Percentiles rank a stretch among this genome's conserved stretches.
phyloP scores from a whole-genome alignment of 768 basidiomycete genomes.

The Ephemerocybe angulata region DNA sequence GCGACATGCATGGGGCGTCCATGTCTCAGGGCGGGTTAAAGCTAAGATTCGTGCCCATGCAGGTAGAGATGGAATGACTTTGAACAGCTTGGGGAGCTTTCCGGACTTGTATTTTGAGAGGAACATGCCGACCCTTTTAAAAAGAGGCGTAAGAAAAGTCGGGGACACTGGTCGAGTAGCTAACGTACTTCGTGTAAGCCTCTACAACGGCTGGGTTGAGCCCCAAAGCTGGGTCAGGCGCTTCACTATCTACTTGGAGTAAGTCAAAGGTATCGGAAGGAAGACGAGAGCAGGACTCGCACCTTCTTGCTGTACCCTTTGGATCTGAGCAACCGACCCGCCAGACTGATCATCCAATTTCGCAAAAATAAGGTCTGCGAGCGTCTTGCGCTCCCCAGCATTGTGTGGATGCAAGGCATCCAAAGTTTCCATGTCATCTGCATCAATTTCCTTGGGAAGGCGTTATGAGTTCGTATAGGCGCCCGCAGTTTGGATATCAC shows the following conservation, averaged over 20 bases:
- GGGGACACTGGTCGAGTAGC: background rate
- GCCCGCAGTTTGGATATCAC: slow-evolving; percentile 18
- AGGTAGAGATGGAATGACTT: slow-evolving; percentile 93
- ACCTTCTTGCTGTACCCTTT: slow-evolving; percentile 60
- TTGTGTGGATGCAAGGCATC: slow-evolving; percentile 78
- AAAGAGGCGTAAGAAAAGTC: slow-evolving; percentile 1
- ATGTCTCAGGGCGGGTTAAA: slow-evolving; percentile 85
- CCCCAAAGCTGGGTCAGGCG: slow-evolving; percentile 79
- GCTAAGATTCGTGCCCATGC: slow-evolving; percentile 96
- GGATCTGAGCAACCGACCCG: slow-evolving; percentile 50
- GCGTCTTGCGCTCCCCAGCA: slow-evolving; percentile 71
- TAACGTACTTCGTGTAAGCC: slow-evolving; percentile 82
- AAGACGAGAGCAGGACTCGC: background rate
- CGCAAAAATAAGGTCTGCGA: slow-evolving; percentile 96
- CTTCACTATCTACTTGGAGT: slow-evolving; percentile 39
- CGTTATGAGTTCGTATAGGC: background rate
- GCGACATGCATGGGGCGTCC: slow-evolving; percentile 93
- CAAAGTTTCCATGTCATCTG: slow-evolving; percentile 80
- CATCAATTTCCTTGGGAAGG: slow-evolving; percentile 74
- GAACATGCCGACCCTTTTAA: slow-evolving; percentile 72
- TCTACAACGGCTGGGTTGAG: slow-evolving; percentile 91
- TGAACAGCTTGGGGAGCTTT: slow-evolving; percentile 94
- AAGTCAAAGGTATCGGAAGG: background rate
- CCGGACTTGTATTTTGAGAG: slow-evolving; percentile 90
- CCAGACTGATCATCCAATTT: slow-evolving; percentile 75